Evolutionary conservation across 441 rosid species (phyloP).

Genomic region (Adansonia madagascariensis): DNA sequence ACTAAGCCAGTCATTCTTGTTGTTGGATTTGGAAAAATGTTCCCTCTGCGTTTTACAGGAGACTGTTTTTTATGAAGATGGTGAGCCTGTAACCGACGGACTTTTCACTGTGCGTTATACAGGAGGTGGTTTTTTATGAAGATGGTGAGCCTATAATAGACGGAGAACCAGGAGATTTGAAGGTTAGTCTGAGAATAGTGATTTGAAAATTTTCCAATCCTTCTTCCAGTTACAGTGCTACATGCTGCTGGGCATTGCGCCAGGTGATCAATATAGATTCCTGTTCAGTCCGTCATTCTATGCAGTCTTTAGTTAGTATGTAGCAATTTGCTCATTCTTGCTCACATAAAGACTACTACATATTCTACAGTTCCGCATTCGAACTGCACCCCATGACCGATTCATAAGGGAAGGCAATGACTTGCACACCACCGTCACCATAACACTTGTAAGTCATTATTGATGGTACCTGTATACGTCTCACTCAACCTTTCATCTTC

Average conservation of each 20-base stretch:
- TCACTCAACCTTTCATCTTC: background rate
- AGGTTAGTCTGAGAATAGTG: slow-evolving; percentile 49
- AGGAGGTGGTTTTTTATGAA: slow-evolving; percentile 95
- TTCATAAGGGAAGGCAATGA: slow-evolving; percentile 91
- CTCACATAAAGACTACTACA: slow-evolving; percentile 1
- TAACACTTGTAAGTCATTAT: slow-evolving; percentile 67
- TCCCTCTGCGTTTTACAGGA: slow-evolving; percentile 51
- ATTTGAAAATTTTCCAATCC: background rate
- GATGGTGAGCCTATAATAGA: slow-evolving; percentile 93
- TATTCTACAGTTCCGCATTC: slow-evolving; percentile 70
- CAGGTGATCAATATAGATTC: background rate
- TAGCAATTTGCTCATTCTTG: background rate
- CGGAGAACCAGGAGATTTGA: slow-evolving; percentile 95
- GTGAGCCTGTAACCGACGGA: slow-evolving; percentile 88
- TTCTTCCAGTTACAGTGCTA: background rate
- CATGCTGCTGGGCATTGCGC: background rate
- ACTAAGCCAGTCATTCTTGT: background rate
- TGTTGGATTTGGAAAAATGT: background rate
- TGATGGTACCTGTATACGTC: background rate
- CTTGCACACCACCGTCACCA: slow-evolving; percentile 78
- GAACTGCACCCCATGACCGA: slow-evolving; percentile 71
- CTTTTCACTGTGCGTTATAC: slow-evolving; percentile 32
- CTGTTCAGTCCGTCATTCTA: background rate
- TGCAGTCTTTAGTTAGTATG: background rate
- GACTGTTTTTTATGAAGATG: slow-evolving; percentile 90